Conservation (phyloP, 495 filamentous ascomycete species). For the Chaetomium cochliodes region DNA sequence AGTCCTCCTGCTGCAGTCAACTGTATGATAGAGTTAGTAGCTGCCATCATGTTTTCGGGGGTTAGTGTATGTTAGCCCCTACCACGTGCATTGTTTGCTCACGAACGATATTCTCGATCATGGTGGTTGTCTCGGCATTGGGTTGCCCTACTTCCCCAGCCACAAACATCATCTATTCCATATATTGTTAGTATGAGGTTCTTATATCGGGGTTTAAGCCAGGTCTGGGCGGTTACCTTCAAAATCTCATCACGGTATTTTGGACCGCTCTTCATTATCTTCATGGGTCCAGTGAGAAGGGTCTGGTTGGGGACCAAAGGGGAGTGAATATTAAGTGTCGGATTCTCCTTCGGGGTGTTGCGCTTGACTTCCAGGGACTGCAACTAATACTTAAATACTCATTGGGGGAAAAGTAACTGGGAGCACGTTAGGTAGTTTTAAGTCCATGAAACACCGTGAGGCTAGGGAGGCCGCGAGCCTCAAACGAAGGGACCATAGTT, state of each 20-base stretch:
- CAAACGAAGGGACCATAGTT: not conserved
- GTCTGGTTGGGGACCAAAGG: no score
- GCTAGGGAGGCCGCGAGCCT: not conserved
- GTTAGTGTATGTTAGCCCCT: not conserved
- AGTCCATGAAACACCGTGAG: no score
- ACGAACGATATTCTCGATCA: slow-evolving; percentile 4
- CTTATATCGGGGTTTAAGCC: not conserved
- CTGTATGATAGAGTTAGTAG: not conserved
- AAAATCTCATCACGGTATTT: slow-evolving; percentile 2
- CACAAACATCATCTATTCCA: not conserved
- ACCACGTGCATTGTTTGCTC: slow-evolving; percentile 8
- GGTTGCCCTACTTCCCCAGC: not conserved
- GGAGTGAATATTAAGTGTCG: no score
- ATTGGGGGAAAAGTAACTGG: no score
- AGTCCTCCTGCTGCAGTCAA: not conserved
- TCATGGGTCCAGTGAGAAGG: not conserved
- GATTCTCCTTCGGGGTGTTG: no score
- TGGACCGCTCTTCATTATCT: not conserved
- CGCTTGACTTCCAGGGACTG: no score
- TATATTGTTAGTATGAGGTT: not conserved
- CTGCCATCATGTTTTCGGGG: no score
- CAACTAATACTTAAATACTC: no score
- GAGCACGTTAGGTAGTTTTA: no score
- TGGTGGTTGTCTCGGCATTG: not conserved
- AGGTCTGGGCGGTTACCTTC: not conserved